Evolutionary conservation across 768 basidiomycete species (phyloP).

Genomic region (Kwoniella heveanensis): DNA sequence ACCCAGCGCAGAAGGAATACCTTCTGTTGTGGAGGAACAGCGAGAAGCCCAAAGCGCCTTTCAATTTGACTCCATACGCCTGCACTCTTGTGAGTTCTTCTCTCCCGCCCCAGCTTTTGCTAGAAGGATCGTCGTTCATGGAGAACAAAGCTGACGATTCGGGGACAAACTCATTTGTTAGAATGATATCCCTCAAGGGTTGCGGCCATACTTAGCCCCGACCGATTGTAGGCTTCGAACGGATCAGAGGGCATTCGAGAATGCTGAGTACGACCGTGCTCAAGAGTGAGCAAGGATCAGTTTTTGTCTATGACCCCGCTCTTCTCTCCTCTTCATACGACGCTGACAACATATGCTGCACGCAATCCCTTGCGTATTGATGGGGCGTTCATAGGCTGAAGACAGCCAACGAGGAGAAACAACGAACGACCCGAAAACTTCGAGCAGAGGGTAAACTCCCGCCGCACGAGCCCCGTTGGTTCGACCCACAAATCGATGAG

Average conservation of each 20-base stretch:
- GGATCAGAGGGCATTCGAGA: conserved; percentile 92
- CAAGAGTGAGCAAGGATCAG: conserved; percentile 62
- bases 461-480: conserved; percentile 86
- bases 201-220: conserved; percentile 74
- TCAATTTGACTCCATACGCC: conserved; percentile 94
- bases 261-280: conserved; percentile 79
- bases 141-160: conserved; percentile 7
- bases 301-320: too few relatives aligned
- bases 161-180: too few relatives aligned
- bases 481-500: conserved; percentile 73
- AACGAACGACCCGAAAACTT: conserved; percentile 70
- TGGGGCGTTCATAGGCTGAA: conserved; percentile 33
- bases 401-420: conserved; percentile 68
- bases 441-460: conserved; percentile 73
- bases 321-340: too few relatives aligned
- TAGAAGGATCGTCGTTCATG: too few relatives aligned
- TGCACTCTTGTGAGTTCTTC: conserved; percentile 65
- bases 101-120: neutral
- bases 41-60: conserved; percentile 76
- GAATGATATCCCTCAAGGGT: conserved; percentile 77
- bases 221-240: conserved; percentile 92
- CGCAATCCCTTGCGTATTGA: too few relatives aligned
- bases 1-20: conserved; percentile 64
- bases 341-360: too few relatives aligned
- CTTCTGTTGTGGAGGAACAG: conserved; percentile 92